phyloP scores from a whole-genome alignment of 2,329 filamentous ascomycete genomes.

The Clonostachys rhizophaga region DNA sequence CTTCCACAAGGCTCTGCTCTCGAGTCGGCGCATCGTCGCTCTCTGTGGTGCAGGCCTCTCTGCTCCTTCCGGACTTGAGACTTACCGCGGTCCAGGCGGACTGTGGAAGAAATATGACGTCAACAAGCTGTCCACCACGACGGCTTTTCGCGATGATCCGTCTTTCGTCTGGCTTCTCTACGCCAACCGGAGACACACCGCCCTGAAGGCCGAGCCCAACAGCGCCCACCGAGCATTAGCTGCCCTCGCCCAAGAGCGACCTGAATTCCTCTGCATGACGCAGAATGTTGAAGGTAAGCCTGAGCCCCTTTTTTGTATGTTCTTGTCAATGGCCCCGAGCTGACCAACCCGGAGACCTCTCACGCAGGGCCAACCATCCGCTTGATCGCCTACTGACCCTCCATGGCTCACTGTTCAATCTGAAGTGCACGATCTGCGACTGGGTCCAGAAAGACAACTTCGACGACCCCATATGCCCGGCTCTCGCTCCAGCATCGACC shows the following conservation, averaged over 20 bases:
- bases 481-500: conserved; percentile 62
- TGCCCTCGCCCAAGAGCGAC: conserved; percentile 59
- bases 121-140: conserved; percentile 69
- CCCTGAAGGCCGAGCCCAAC: conserved; percentile 71
- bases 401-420: conserved; percentile 77
- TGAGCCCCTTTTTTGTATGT: background rate
- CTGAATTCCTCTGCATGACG: conserved; percentile 66
- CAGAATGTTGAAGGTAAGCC: conserved; percentile 80
- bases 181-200: conserved; percentile 75
- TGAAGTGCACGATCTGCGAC: conserved; percentile 72
- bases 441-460: conserved; percentile 65
- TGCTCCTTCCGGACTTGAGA: conserved; percentile 59
- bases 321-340: background rate
- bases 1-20: conserved; percentile 37
- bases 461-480: conserved; percentile 73
- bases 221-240: conserved; percentile 74
- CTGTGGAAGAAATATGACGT: conserved; percentile 80
- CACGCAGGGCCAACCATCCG: conserved; percentile 69
- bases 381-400: conserved; percentile 62
- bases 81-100: conserved; percentile 80
- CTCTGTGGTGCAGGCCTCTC: conserved; percentile 58
- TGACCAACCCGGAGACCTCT: conserved; percentile 51
- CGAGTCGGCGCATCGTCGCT: conserved; percentile 46
- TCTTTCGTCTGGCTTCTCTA: conserved; percentile 91
- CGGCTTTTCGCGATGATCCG: conserved; percentile 69